Evolutionary conservation across 345 rosid species (phyloP).

Genomic region (Rhodamnia argentea): DNA sequence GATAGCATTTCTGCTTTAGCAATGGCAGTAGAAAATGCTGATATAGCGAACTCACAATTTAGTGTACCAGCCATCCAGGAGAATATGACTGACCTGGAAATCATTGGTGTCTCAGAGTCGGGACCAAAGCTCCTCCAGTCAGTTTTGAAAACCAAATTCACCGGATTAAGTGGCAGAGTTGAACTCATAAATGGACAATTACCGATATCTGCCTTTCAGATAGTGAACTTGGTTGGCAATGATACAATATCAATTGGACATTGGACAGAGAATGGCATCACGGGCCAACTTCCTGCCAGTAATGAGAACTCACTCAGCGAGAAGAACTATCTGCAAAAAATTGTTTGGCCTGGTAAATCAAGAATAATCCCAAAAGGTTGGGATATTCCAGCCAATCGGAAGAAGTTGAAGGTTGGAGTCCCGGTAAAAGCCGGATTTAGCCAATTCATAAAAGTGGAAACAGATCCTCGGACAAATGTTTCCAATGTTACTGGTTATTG

Average conservation of each 20-base stretch:
- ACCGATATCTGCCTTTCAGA: conserved; percentile 23
- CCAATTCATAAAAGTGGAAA: conserved; percentile 15
- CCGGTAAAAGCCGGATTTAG: conserved; percentile 18
- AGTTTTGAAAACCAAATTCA: conserved; percentile 13
- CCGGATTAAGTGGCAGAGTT: conserved; percentile 30
- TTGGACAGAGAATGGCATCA: conserved; percentile 20
- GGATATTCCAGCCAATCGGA: conserved; percentile 7
- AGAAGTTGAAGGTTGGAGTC: conserved; percentile 18
- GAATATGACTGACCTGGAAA: not conserved
- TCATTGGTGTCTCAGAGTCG: not conserved
- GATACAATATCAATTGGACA: conserved; percentile 16
- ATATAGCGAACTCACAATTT: not conserved
- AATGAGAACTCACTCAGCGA: not conserved
- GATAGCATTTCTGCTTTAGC: conserved; percentile 3
- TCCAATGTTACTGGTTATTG: conserved; percentile 10
- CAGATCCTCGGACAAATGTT: not conserved
- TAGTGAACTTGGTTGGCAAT: conserved; percentile 24
- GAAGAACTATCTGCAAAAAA: not conserved
- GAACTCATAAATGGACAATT: conserved; percentile 20
- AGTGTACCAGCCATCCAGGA: not conserved
- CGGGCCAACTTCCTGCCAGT: not conserved
- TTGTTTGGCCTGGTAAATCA: conserved; percentile 14
- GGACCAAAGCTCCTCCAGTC: conserved; percentile 12
- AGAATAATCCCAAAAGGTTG: conserved; percentile 5
- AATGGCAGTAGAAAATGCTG: not conserved